phyloP scores from a whole-genome alignment of 169 alveolate genomes.

The Plasmodium gonderi region DNA sequence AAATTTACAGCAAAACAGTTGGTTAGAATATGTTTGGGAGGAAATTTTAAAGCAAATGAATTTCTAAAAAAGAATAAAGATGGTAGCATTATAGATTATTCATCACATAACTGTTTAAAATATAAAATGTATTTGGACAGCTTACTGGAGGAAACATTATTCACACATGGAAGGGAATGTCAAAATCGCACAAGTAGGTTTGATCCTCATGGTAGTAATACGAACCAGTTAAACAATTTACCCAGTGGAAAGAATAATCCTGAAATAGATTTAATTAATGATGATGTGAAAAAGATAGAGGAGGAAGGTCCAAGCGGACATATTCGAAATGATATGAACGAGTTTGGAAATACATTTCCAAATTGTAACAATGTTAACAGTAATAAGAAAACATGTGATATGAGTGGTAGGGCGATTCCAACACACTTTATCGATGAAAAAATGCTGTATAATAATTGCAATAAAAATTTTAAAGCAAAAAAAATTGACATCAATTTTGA shows the following conservation, averaged over 20 bases:
- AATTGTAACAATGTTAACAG: background rate
- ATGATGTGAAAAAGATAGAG: slow-evolving; percentile 13
- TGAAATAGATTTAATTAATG: slow-evolving; percentile 48
- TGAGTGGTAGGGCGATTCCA: slow-evolving; percentile 1
- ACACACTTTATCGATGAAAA: slow-evolving; percentile 60
- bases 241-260: background rate
- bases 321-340: background rate
- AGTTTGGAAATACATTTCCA: background rate
- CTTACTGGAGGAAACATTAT: slow-evolving; percentile 58
- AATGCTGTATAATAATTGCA: slow-evolving; percentile 21
- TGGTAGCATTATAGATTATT: slow-evolving; percentile 44
- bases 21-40: slow-evolving; percentile 83
- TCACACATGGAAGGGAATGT: slow-evolving; percentile 23
- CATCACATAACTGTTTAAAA: slow-evolving; percentile 35
- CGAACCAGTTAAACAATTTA: background rate
- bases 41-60: slow-evolving; percentile 79
- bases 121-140: slow-evolving; percentile 72
- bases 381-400: background rate
- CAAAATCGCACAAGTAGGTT: background rate
- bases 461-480: slow-evolving; percentile 73
- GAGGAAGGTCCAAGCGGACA: background rate
- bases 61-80: slow-evolving; percentile 50
- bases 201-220: background rate
- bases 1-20: slow-evolving; percentile 90
- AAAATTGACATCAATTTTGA: slow-evolving; percentile 72